Base-by-base conservation (phyloP, 1,284 basidiomycete genomes). In the Amylostereum areolatum region DNA sequence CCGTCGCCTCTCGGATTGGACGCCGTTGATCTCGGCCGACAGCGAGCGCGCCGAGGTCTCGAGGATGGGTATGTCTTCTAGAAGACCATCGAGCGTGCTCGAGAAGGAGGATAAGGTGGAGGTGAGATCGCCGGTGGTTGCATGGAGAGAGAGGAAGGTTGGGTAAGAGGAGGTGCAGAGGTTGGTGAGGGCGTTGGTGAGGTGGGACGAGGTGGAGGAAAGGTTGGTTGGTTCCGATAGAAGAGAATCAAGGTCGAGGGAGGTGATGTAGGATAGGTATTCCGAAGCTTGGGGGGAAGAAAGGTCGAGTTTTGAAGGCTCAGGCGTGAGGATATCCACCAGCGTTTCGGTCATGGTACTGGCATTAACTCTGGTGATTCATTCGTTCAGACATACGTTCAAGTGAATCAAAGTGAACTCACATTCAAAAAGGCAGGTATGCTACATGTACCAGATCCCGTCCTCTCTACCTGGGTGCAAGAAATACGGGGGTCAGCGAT, bases 161-260 rank as follows among this genome's bases (percentile, higher is more conserved):
- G 86, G 81, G 64, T 95, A 93, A 31, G 92, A 92, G 4, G 89
- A 83, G 55, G 89, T 88, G 53, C 92, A 94, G 24, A 96, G 77
- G 40, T 88, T 88, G 3, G 88, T 92, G 55, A 96, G 75, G 52
- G 92, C 92, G 45, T 87, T 85, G 12, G 90, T 91, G 51, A 94
- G 77, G 53, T 89, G 86, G 40, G 89, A 83, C 0, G 88, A 80
- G 52, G 93, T 91, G 1, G 87, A 85, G 42, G 87, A 80, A 37
- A 95, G 82, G 29, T 76, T 65, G 1, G 80, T 71, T 0, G 92
- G 92, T 59, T 92, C 85, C 2, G 80, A 66, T 29, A 83, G 67
- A 24, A 96, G 75, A 28, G 81, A 77, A 35, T 74, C 64, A 29
- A 94, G 75, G 2, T 82, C 71, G 28, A 89, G 75, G 6, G 78